These are phyloP conservation scores for Phytopythium aichiense DNA, from an alignment of 352 stramenopile genomes.

Conservation along the genomic window DNA sequence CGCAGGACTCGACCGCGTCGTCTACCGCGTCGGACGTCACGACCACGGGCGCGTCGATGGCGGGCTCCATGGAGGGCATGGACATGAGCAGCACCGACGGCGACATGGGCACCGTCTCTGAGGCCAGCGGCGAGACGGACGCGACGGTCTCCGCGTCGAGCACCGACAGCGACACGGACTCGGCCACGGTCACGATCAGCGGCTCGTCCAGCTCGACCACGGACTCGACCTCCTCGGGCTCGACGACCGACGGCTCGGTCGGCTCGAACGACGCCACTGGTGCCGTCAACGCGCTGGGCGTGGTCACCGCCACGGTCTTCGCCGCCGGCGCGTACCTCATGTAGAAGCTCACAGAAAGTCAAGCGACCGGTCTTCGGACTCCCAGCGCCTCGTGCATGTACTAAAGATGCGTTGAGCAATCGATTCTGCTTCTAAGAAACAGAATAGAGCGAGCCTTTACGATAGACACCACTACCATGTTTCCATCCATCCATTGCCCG, in stretches of 20 bases:
- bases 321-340: conserved; percentile 4
- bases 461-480: too few species aligned
- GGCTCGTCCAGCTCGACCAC: not conserved
- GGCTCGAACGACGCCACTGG: conserved; percentile 4
- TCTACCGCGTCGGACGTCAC: not conserved
- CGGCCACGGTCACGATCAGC: not conserved
- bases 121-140: not conserved
- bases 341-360: not conserved
- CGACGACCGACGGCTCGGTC: conserved; percentile 5
- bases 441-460: too few species aligned
- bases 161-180: not conserved
- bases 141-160: not conserved
- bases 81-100: not conserved
- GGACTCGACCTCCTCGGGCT: not conserved
- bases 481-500: too few species aligned
- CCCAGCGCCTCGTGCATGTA: not conserved
- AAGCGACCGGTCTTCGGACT: not conserved
- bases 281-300: not conserved
- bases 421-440: too few species aligned
- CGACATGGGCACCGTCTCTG: not conserved
- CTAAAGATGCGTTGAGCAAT: not conserved
- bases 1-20: not conserved
- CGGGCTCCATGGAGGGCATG: not conserved
- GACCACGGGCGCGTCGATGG: not conserved
- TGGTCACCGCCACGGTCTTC: conserved; percentile 3